A percentile compares a stretch with the other conserved stretches of the same genome.
phyloP scores from a whole-genome alignment of 306 rosid species.

The Cucurbita ficifolia region DNA sequence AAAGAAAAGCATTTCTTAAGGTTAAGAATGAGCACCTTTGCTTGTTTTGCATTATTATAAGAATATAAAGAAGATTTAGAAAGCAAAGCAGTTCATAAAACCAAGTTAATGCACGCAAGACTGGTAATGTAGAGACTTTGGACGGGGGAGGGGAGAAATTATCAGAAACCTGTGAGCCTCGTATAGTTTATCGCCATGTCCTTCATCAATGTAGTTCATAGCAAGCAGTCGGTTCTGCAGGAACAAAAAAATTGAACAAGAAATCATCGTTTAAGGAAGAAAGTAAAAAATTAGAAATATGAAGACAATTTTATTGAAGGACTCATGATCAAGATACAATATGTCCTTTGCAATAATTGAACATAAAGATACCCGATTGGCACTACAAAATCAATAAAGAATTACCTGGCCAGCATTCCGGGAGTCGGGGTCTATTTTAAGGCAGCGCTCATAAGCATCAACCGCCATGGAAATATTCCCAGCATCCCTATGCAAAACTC shows the following conservation, averaged over 20 bases:
- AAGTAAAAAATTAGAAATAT: not conserved
- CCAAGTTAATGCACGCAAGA: not conserved
- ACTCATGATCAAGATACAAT: not conserved
- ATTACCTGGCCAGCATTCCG: slow-evolving; percentile 98
- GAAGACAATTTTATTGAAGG: not conserved
- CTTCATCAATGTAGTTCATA: slow-evolving; percentile 82
- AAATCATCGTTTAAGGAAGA: not conserved
- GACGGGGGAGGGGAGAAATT: not conserved
- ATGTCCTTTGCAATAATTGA: not conserved
- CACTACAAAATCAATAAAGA: slow-evolving; percentile 1
- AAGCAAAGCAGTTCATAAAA: not conserved
- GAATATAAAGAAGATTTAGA: not conserved
- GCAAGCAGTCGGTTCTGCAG: slow-evolving; percentile 89
- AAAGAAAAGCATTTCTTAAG: too few species aligned
- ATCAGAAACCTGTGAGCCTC: slow-evolving; percentile 70
- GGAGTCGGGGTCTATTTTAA: slow-evolving; percentile 91
- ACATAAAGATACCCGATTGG: not conserved
- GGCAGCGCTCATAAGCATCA: slow-evolving; percentile 90
- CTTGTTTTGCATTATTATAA: not conserved
- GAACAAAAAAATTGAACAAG: slow-evolving; percentile 2
- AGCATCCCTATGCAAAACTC: slow-evolving; percentile 92
- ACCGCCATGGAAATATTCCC: slow-evolving; percentile 74
- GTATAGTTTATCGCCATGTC: slow-evolving; percentile 65
- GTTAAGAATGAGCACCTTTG: too few species aligned
- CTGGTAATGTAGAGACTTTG: not conserved